These are phyloP conservation scores for Corymbia calophylla DNA, from an alignment of 441 rosid species.

Conservation along the genomic window DNA sequence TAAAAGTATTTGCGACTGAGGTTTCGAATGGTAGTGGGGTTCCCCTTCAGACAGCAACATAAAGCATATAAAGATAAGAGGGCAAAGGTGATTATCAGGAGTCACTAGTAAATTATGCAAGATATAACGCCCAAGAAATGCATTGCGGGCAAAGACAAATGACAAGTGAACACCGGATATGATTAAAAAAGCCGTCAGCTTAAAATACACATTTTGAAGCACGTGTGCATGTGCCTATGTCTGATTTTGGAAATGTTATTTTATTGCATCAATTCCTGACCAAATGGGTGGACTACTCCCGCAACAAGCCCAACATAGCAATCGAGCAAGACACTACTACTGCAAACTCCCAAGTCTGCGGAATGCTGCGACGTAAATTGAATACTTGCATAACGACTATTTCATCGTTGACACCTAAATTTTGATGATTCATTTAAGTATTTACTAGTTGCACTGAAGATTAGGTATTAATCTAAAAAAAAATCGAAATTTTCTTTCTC, in stretches of 20 bases:
- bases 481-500: too few species aligned
- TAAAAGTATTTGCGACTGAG: neutral
- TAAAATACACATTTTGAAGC: neutral
- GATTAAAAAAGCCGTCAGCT: neutral
- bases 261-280: too few species aligned
- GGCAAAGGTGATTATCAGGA: neutral
- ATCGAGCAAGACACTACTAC: neutral
- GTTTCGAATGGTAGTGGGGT: neutral
- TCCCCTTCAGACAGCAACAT: neutral
- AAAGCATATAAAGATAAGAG: neutral
- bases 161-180: neutral
- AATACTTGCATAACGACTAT: neutral
- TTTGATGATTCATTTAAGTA: too few species aligned
- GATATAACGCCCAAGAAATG: neutral
- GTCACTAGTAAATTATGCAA: neutral
- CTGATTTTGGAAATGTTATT: neutral
- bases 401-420: too few species aligned
- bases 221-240: neutral
- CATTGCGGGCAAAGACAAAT: neutral
- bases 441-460: too few species aligned
- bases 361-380: neutral
- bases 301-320: neutral
- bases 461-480: too few species aligned
- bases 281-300: too few species aligned
- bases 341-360: neutral